Conservation (phyloP, 2,329 filamentous ascomycete species). For the Diplodia seriata region DNA sequence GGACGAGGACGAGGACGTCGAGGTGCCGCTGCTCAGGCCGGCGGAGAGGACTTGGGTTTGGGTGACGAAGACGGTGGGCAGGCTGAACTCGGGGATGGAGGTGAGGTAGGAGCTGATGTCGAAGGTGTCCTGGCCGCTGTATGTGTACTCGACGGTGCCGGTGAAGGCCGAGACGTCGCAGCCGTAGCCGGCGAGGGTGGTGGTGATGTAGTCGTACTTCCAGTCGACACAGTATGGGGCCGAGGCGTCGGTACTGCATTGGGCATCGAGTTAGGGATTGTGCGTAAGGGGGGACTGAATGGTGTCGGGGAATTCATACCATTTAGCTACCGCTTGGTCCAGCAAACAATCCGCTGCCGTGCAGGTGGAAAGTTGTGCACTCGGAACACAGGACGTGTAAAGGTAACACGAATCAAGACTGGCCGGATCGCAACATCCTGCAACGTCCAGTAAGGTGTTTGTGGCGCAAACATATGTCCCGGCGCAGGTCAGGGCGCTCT, state of each 20-base stretch:
- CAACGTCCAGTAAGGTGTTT: slow-evolving; percentile 42
- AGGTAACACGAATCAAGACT: slow-evolving; percentile 40
- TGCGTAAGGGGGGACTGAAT: background rate
- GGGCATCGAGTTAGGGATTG: background rate
- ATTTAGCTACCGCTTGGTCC: slow-evolving; percentile 42
- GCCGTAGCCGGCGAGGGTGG: slow-evolving; percentile 37
- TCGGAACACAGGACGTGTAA: slow-evolving; percentile 44
- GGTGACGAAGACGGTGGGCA: slow-evolving; percentile 24
- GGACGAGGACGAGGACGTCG: background rate
- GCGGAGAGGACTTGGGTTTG: slow-evolving; percentile 20
- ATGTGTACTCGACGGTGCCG: slow-evolving; percentile 30
- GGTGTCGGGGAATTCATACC: slow-evolving; percentile 31
- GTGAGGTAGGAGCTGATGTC: slow-evolving; percentile 27
- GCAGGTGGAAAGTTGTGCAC: slow-evolving; percentile 40
- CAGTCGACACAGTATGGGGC: slow-evolving; percentile 40
- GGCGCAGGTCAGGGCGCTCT: slow-evolving; percentile 42
- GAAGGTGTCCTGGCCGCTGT: slow-evolving; percentile 22
- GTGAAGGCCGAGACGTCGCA: slow-evolving; percentile 37
- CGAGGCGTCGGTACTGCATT: slow-evolving; percentile 35
- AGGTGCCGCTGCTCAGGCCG: slow-evolving; percentile 1
- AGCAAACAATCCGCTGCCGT: slow-evolving; percentile 39
- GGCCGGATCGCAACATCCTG: slow-evolving; percentile 44
- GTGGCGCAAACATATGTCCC: slow-evolving; percentile 43
- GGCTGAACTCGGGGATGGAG: slow-evolving; percentile 19
- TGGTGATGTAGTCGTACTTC: slow-evolving; percentile 34